Conservation (phyloP, 1,139 yeast genomes). For the Entelexis sorbosivorans region DNA sequence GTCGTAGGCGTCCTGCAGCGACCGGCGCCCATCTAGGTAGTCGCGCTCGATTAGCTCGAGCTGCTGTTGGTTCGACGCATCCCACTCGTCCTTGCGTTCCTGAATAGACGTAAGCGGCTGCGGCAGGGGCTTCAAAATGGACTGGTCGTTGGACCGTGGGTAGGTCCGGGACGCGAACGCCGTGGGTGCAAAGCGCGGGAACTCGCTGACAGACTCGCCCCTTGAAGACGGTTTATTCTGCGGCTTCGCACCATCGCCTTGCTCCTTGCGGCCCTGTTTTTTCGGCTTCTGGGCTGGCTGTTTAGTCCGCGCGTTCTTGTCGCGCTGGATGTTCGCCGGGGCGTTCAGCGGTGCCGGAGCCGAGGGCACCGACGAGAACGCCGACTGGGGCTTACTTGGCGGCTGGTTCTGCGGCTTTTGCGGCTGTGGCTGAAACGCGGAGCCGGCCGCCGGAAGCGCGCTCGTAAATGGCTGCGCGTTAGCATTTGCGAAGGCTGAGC, state of each 20-base stretch:
- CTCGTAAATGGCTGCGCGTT: neutral
- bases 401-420: neutral
- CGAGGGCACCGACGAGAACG: neutral
- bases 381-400: neutral
- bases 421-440: neutral
- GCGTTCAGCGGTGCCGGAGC: neutral
- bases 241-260: neutral
- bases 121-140: constrained; percentile 17
- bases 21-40: constrained; percentile 22
- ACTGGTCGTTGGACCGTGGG: constrained; percentile 10
- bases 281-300: neutral
- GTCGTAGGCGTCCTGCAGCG: constrained; percentile 41
- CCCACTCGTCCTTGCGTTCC: constrained; percentile 38
- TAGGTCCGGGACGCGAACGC: constrained; percentile 4
- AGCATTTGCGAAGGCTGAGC: neutral
- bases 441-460: neutral
- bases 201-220: neutral
- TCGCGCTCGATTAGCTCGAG: constrained; percentile 37
- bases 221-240: neutral
- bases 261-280: neutral
- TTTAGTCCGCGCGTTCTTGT: neutral
- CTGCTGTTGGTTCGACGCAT: constrained; percentile 41
- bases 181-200: constrained; percentile 9
- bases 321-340: neutral
- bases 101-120: constrained; percentile 12